phyloP scores from a whole-genome alignment of 768 basidiomycete genomes.

The Tylopilus sp. region DNA sequence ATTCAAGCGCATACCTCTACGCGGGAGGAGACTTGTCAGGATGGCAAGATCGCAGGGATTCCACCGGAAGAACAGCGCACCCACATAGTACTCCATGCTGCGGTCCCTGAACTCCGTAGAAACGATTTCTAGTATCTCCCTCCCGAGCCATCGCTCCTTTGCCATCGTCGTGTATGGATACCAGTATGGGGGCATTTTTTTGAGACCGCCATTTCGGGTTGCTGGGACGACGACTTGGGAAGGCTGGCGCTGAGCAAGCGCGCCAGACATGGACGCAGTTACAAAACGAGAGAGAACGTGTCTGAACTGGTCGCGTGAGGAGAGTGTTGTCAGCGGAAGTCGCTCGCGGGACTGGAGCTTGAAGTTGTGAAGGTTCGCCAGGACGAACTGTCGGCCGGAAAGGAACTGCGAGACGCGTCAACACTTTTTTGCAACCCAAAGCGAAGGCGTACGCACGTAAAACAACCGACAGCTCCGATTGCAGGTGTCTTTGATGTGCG shows the following conservation, averaged over 20 bases:
- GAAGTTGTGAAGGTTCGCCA: constrained; percentile 27
- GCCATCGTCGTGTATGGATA: constrained; percentile 92
- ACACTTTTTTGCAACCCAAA: no score
- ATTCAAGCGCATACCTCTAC: constrained; percentile 72
- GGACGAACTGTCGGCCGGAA: constrained; percentile 28
- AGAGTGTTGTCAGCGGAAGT: constrained; percentile 44
- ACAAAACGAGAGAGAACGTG: constrained; percentile 54
- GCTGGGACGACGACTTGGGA: constrained; percentile 20
- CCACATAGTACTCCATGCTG: constrained; percentile 92
- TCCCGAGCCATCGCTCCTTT: constrained; percentile 84
- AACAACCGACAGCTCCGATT: constrained; percentile 25
- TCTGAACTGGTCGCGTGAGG: constrained; percentile 53
- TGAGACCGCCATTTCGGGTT: constrained; percentile 45
- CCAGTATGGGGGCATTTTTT: constrained; percentile 88
- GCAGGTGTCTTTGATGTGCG: constrained; percentile 19
- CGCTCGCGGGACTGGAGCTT: constrained; percentile 29
- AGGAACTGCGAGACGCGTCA: constrained; percentile 9
- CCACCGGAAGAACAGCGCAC: constrained; percentile 29
- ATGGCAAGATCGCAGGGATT: neutral
- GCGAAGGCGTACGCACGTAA: constrained; percentile 4
- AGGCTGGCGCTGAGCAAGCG: constrained; percentile 22
- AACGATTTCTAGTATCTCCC: constrained; percentile 87
- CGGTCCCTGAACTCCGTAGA: constrained; percentile 93
- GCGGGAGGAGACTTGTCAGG: neutral
- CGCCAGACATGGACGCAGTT: constrained; percentile 44